Evolutionary conservation across 164 flowering plant species (phyloP).

Genomic region (Akebia trifoliata): DNA sequence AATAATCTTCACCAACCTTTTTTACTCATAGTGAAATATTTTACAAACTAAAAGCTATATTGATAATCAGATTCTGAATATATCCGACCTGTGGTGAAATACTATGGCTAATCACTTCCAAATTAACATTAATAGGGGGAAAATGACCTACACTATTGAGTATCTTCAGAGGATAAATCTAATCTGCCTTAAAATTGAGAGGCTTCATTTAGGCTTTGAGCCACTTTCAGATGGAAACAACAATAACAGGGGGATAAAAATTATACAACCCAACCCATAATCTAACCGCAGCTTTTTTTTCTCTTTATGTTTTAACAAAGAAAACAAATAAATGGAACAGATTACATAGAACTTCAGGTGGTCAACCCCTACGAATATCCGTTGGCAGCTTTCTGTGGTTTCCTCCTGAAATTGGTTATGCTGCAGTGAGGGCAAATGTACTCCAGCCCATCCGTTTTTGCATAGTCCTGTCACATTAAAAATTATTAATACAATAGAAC

Average conservation of each 20-base stretch:
- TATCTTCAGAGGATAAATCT: background rate
- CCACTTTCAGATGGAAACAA: conserved; percentile 2
- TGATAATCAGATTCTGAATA: too few species aligned
- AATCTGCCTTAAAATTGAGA: conserved; percentile 5
- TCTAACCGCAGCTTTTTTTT: conserved; percentile 6
- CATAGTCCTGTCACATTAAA: conserved; percentile 71
- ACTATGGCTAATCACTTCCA: too few species aligned
- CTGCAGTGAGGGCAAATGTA: conserved; percentile 97
- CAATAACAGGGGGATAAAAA: background rate
- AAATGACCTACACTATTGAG: too few species aligned
- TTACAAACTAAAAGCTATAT: too few species aligned
- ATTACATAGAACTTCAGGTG: conserved; percentile 12
- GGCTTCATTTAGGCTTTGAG: background rate
- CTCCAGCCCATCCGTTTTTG: conserved; percentile 97
- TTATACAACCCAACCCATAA: conserved; percentile 11
- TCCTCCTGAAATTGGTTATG: conserved; percentile 61
- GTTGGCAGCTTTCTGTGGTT: conserved; percentile 57
- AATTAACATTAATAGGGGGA: too few species aligned
- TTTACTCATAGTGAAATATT: too few species aligned
- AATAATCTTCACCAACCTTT: too few species aligned
- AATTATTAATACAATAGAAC: too few species aligned
- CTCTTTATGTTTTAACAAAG: conserved; percentile 8
- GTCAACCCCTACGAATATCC: conserved; percentile 39
- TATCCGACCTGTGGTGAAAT: too few species aligned
- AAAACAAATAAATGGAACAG: conserved; percentile 4